Conservation (phyloP, 2,329 filamentous ascomycete genomes). For the Botryosphaeria dothidea region DNA sequence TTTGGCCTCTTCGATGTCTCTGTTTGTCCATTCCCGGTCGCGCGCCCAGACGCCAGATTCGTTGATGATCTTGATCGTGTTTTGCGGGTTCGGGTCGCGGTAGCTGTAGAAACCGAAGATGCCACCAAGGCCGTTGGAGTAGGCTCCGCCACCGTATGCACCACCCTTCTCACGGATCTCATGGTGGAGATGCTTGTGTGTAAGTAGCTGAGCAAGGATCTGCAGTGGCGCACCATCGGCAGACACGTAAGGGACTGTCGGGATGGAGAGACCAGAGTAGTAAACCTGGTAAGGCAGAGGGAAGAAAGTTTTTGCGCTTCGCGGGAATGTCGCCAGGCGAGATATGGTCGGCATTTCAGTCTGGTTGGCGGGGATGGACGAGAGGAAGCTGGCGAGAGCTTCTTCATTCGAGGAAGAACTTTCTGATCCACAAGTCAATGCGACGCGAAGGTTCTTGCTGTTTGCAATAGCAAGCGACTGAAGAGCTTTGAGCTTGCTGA, state of each 20-base stretch:
- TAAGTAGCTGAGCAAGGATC: conserved; percentile 86
- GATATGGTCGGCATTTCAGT: conserved; percentile 31
- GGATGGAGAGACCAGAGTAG: conserved; percentile 80
- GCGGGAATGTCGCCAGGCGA: conserved; percentile 33
- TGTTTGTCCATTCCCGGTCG: conserved; percentile 76
- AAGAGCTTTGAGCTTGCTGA: conserved; percentile 81
- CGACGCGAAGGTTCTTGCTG: conserved; percentile 69
- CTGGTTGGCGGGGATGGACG: conserved; percentile 51
- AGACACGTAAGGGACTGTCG: conserved; percentile 81
- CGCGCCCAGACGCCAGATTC: conserved; percentile 81
- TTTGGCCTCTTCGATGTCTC: conserved; percentile 94
- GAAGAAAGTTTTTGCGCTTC: conserved; percentile 75
- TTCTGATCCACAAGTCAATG: conserved; percentile 81
- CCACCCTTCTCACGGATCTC: conserved; percentile 98
- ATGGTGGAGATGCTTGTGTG: conserved; percentile 94
- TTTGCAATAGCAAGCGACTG: conserved; percentile 75
- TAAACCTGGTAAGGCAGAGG: conserved; percentile 96
- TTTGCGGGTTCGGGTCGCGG: conserved; percentile 90
- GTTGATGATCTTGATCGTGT: conserved; percentile 81
- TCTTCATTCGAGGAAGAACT: conserved; percentile 69
- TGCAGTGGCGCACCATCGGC: conserved; percentile 76
- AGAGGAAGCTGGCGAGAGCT: conserved; percentile 71
- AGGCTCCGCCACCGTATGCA: conserved; percentile 91
- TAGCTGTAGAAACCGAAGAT: conserved; percentile 96
- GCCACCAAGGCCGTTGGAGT: conserved; percentile 75